These are phyloP conservation scores for Adansonia rubrostipa DNA, from an alignment of 441 rosid genomes.

Conservation along the genomic window DNA sequence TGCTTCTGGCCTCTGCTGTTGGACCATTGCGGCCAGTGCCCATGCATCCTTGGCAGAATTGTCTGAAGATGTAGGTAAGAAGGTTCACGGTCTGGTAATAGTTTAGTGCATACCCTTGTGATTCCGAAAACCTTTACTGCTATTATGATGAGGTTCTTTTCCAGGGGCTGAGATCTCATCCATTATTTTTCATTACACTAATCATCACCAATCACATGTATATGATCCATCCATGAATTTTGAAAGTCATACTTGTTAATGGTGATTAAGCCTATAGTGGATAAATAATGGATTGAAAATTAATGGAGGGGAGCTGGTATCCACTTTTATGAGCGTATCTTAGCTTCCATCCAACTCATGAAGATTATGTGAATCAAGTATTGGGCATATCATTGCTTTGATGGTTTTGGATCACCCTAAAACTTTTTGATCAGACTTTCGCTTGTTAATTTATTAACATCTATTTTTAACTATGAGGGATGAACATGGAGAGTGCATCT, in stretches of 20 bases:
- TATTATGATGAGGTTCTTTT: background rate
- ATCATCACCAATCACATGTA: too few relatives aligned
- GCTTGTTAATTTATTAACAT: background rate
- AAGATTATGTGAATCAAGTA: background rate
- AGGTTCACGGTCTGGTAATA: slow-evolving; percentile 38
- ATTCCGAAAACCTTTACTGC: background rate
- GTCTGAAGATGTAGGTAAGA: slow-evolving; percentile 50
- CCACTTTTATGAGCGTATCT: background rate
- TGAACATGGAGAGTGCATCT: slow-evolving; percentile 51
- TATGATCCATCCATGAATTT: too few relatives aligned
- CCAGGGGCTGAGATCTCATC: too few relatives aligned
- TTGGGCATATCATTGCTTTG: slow-evolving; percentile 14
- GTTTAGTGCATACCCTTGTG: slow-evolving; percentile 42
- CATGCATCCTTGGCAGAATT: slow-evolving; percentile 84
- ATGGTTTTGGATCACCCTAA: background rate
- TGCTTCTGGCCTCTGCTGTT: slow-evolving; percentile 89
- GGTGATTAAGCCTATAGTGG: too few relatives aligned
- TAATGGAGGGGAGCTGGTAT: too few relatives aligned
- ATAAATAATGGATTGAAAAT: too few relatives aligned
- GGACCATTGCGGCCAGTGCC: slow-evolving; percentile 99
- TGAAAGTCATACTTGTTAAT: too few relatives aligned
- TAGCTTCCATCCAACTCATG: background rate
- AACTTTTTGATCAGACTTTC: background rate
- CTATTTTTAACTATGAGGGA: slow-evolving; percentile 44
- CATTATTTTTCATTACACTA: too few relatives aligned